Evolutionary conservation across 2,329 filamentous ascomycete species (phyloP).

Genomic region (Boeremia exigua): DNA sequence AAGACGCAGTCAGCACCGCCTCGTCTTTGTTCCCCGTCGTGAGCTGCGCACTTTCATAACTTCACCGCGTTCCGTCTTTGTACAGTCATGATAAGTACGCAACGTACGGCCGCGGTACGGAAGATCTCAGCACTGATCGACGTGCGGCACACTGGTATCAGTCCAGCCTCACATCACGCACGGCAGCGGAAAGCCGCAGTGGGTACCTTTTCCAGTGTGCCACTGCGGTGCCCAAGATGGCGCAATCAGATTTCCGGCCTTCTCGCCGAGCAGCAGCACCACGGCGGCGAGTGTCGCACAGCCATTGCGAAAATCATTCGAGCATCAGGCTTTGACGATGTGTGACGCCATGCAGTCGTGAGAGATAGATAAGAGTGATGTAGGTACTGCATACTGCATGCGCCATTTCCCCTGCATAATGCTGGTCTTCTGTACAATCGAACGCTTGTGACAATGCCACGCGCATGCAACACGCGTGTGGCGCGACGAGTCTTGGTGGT

Average conservation of each 20-base stretch:
- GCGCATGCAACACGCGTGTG: constrained; percentile 10
- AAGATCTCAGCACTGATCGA: constrained; percentile 16
- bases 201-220: constrained; percentile 11
- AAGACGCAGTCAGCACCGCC: background rate
- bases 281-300: background rate
- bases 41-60: constrained; percentile 1
- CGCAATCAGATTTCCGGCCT: constrained; percentile 8
- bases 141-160: constrained; percentile 11
- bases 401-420: constrained; percentile 10
- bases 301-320: constrained; percentile 5
- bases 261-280: constrained; percentile 10
- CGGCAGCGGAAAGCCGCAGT: constrained; percentile 12
- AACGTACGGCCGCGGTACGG: constrained; percentile 15
- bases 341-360: constrained; percentile 13
- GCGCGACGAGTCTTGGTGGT: constrained; percentile 10
- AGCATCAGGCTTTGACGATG: constrained; percentile 5
- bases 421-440: constrained; percentile 8
- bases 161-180: constrained; percentile 15
- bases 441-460: background rate
- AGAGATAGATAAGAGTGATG: constrained; percentile 11
- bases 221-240: constrained; percentile 7
- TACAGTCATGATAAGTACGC: background rate
- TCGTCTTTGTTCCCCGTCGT: background rate
- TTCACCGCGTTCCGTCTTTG: background rate
- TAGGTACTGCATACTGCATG: constrained; percentile 1